Base-by-base conservation (phyloP, 1,139 yeast species). In the Candida tetrigidarum region DNA sequence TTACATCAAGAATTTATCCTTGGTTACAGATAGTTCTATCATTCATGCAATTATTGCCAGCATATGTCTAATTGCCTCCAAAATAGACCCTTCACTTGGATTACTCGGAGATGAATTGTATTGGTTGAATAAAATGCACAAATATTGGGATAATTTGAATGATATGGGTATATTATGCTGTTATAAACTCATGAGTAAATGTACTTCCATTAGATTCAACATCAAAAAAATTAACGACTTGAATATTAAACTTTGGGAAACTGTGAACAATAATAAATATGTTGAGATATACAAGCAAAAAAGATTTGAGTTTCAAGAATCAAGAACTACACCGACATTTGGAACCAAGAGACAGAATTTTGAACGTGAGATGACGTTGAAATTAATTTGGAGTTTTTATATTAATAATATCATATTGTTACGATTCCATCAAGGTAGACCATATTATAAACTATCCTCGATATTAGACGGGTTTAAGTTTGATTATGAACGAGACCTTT, bases 21-120 rank as follows among this genome's bases (percentile, higher is more conserved):
- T 73, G 9, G 58, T 59, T 44, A 52, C 58, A 10, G 76, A 76
- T 37, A 65, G 69, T 1, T 66, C 81, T 0, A 56, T 78, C 8
- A 51, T 78, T 18, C 80, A 75, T 51, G 71, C 79, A 3, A 70
- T 81, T 57, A 71, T 78, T 50, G 66, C 80, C 4, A 66, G 66
- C 10, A 65, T 74, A 15, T 66, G 80, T 41, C 52, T 60, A 20
- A 50, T 54, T 39, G 59, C 54, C 30, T 49, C 67, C 19, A 56
- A 64, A 11, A 30, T 39, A 25, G 50, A 47, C n/a, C 42, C 45
- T 3, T 23, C 26, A 4, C 30, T 45, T 20, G 40, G 38, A 14
- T 50, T 57, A 29, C 50, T 64, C 35, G 55, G 59, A 23, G 69
- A 56, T 39, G 67, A 76, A 37, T 56, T 60, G 5, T 65, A 63